These are phyloP conservation scores for Carex arenaria DNA, from an alignment of 202 grass and related monocot species.

Conservation along the genomic window DNA sequence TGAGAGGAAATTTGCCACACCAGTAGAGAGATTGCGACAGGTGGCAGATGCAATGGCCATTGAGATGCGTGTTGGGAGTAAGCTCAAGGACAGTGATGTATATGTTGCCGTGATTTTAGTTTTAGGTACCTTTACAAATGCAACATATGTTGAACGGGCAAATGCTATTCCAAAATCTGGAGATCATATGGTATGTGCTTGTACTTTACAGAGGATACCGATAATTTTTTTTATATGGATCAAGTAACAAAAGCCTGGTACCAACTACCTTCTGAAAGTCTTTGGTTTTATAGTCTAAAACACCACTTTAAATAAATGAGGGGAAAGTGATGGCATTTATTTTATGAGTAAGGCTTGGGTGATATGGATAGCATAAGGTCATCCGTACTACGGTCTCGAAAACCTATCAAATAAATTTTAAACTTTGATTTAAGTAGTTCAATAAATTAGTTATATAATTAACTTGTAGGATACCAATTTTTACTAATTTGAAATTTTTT, in stretches of 20 bases:
- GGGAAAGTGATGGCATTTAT: neutral
- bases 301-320: neutral
- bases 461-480: too few relatives aligned
- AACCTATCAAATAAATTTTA: too few relatives aligned
- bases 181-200: conserved; percentile 46
- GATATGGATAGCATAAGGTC: too few relatives aligned
- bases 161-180: conserved; percentile 81
- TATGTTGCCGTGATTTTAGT: conserved; percentile 53
- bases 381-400: too few relatives aligned
- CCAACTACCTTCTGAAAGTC: neutral
- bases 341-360: too few relatives aligned
- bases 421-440: too few relatives aligned
- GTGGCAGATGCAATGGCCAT: conserved; percentile 71
- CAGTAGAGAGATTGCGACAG: conserved; percentile 58
- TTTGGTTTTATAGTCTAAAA: neutral
- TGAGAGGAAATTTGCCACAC: conserved; percentile 46
- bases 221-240: neutral
- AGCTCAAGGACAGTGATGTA: conserved; percentile 61
- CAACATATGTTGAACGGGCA: conserved; percentile 63
- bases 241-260: neutral
- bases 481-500: too few relatives aligned
- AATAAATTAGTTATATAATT: too few relatives aligned
- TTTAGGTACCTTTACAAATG: conserved; percentile 77
- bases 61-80: conserved; percentile 67
- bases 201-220: neutral